phyloP scores from a whole-genome alignment of 2,329 filamentous ascomycete species.

The Ceratocystis alfenasii region DNA sequence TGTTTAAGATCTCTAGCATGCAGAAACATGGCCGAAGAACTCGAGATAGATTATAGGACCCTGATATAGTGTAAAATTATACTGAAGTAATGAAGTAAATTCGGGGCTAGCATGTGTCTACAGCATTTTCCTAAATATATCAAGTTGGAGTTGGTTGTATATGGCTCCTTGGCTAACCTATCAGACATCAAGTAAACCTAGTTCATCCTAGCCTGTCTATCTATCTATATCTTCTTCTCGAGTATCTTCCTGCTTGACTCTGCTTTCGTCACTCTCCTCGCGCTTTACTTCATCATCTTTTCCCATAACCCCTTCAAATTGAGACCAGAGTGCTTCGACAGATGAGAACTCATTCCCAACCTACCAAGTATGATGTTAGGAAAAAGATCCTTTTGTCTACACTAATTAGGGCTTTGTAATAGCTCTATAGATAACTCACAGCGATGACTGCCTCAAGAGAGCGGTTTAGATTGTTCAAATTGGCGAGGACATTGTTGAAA shows the following conservation, averaged over 20 bases:
- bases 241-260: conserved; percentile 22
- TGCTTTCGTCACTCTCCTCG: conserved; percentile 19
- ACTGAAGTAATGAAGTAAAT: neutral
- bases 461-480: conserved; percentile 90
- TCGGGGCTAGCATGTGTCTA: neutral
- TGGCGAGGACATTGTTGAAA: conserved; percentile 84
- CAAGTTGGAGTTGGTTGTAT: no score
- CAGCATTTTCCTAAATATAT: neutral
- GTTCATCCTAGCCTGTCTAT: neutral
- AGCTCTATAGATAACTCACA: conserved; percentile 38
- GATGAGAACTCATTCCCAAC: conserved; percentile 96
- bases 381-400: neutral
- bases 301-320: conserved; percentile 93
- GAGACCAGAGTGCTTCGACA: conserved; percentile 91
- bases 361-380: conserved; percentile 31
- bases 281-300: conserved; percentile 37
- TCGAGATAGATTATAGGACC: neutral
- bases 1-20: neutral
- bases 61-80: conserved; percentile 5
- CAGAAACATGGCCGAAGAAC: neutral
- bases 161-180: no score
- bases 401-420: neutral
- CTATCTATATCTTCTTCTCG: conserved; percentile 1
- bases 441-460: conserved; percentile 83
- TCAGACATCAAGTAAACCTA: no score